Evolutionary conservation across 1,284 basidiomycete genomes (phyloP).

Genomic region (Cutaneotrichosporon mucoides): DNA sequence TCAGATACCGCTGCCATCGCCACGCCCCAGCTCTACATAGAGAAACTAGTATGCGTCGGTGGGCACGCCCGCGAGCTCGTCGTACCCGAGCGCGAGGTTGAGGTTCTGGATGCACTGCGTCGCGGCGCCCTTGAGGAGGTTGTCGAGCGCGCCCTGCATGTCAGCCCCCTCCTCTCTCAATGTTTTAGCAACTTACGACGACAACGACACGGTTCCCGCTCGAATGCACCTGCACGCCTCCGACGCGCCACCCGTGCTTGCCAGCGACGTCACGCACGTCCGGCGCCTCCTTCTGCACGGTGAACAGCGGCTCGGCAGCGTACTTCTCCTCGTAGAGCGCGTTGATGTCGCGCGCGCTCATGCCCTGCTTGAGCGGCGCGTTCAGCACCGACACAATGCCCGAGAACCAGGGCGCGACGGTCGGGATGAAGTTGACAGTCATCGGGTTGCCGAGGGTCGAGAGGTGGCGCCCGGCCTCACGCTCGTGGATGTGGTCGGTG

Average conservation of each 20-base stretch:
- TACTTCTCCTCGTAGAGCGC: slow-evolving; percentile 78
- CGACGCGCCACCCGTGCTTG: slow-evolving; percentile 83
- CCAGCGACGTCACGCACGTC: slow-evolving; percentile 69
- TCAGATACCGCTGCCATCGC: too few species aligned
- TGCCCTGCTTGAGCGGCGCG: slow-evolving; percentile 66
- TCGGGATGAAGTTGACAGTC: slow-evolving; percentile 79
- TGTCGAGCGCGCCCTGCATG: slow-evolving; percentile 76
- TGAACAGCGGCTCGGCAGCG: slow-evolving; percentile 66
- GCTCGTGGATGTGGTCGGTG: slow-evolving; percentile 98
- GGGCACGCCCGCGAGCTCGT: slow-evolving; percentile 82
- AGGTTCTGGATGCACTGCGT: slow-evolving; percentile 98
- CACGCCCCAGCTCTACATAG: background rate
- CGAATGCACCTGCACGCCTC: slow-evolving; percentile 91
- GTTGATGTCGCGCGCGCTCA: slow-evolving; percentile 67
- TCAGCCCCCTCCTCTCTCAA: slow-evolving; percentile 35
- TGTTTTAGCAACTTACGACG: slow-evolving; percentile 62
- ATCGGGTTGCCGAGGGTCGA: slow-evolving; percentile 56
- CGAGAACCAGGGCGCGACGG: slow-evolving; percentile 91
- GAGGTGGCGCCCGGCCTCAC: slow-evolving; percentile 83
- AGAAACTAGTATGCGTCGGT: slow-evolving; percentile 32
- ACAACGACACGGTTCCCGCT: slow-evolving; percentile 84
- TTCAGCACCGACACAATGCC: slow-evolving; percentile 86
- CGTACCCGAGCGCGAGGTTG: slow-evolving; percentile 88
- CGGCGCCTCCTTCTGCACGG: slow-evolving; percentile 66
- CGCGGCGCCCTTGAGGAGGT: slow-evolving; percentile 93